These are phyloP conservation scores for Stachybotrys elegans DNA, from an alignment of 2,329 filamentous ascomycete genomes.

Conservation along the genomic window DNA sequence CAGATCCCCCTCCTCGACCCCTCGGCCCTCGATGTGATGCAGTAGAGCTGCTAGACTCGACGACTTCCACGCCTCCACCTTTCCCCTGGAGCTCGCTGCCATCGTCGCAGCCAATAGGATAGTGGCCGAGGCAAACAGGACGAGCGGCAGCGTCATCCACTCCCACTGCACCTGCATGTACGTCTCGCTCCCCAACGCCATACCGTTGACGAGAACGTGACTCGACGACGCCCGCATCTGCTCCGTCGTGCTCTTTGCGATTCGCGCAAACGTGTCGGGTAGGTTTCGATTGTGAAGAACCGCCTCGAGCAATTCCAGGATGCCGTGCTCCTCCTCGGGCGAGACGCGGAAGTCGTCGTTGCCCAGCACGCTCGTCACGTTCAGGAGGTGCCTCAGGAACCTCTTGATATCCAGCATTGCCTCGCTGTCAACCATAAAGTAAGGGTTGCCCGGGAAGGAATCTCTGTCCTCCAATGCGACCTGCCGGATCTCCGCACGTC, in stretches of 20 bases:
- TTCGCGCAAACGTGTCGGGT: background rate
- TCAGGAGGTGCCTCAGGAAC: background rate
- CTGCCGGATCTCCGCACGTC: background rate
- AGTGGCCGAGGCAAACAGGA: background rate
- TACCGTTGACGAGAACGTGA: background rate
- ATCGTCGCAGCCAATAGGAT: background rate
- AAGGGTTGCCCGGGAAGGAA: background rate
- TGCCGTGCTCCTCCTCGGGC: background rate
- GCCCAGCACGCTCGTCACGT: background rate
- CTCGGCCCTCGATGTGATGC: background rate
- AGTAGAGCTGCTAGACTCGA: background rate
- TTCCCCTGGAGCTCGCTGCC: background rate
- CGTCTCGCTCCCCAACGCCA: background rate
- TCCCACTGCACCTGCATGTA: background rate
- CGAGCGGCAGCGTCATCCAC: background rate
- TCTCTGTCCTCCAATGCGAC: background rate
- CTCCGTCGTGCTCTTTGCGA: background rate
- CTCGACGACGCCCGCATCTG: background rate
- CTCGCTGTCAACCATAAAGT: background rate
- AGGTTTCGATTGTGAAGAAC: background rate
- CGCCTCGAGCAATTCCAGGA: background rate
- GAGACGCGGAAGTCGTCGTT: background rate
- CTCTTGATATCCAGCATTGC: background rate
- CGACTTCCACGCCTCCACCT: background rate
- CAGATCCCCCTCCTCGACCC: background rate